Percentiles rank a stretch among this genome's conserved stretches.
These are phyloP conservation scores for Strombidium stylifer DNA, from an alignment of 73 alveolate species.

Conservation along the genomic window DNA sequence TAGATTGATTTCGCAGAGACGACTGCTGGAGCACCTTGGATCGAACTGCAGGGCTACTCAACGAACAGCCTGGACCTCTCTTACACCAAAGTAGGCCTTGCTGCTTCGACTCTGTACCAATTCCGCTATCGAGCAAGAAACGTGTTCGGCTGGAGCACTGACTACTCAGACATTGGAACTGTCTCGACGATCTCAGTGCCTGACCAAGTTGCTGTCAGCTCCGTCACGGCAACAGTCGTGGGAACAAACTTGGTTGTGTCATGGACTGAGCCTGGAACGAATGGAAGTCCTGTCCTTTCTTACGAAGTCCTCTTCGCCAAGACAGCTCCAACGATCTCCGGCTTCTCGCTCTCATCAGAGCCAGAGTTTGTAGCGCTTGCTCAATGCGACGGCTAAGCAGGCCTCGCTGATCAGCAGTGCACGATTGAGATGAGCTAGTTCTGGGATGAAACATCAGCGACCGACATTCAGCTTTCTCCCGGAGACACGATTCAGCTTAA, in stretches of 20 bases:
- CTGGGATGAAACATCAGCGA: too few relatives aligned
- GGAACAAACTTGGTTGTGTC: slow-evolving; percentile 21
- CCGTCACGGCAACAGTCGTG: background rate
- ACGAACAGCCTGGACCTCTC: background rate
- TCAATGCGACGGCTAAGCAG: slow-evolving; percentile 3
- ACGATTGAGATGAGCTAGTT: slow-evolving; percentile 31
- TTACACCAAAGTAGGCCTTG: background rate
- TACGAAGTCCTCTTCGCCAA: slow-evolving; percentile 24
- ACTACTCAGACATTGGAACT: background rate
- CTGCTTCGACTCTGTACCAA: slow-evolving; percentile 3
- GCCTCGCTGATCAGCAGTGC: slow-evolving; percentile 10
- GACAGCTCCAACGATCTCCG: background rate
- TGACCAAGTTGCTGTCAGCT: slow-evolving; percentile 1
- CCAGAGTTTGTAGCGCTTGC: too few relatives aligned
- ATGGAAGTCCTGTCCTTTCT: slow-evolving; percentile 27
- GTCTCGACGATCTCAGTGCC: slow-evolving; percentile 8
- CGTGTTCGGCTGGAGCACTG: slow-evolving; percentile 29
- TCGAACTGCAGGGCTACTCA: slow-evolving; percentile 24
- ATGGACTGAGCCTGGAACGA: slow-evolving; percentile 36
- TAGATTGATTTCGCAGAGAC: slow-evolving; percentile 10
- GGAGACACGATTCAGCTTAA: slow-evolving; percentile 29
- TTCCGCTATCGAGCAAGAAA: slow-evolving; percentile 33
- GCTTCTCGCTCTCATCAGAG: too few relatives aligned
- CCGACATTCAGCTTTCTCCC: slow-evolving; percentile 26
- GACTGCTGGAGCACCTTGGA: background rate